phyloP scores from a whole-genome alignment of 1,284 basidiomycete species.

The Vanrija sp. region DNA sequence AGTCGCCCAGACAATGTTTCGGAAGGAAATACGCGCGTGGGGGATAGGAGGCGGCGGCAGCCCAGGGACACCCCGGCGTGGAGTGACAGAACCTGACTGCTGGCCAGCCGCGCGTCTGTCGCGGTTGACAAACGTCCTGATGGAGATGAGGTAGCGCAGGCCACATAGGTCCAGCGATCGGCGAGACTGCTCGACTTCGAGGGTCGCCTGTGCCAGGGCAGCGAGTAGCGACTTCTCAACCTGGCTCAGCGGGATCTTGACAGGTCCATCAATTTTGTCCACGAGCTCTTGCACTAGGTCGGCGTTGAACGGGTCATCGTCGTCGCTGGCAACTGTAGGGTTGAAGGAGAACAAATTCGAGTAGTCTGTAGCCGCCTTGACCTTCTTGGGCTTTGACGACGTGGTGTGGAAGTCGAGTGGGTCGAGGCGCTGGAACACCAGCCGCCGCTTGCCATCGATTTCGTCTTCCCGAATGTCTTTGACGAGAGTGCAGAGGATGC shows the following conservation, averaged over 20 bases:
- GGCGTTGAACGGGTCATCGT: constrained; percentile 63
- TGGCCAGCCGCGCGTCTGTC: constrained; percentile 16
- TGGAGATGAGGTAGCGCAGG: constrained; percentile 80
- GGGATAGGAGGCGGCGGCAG: background rate
- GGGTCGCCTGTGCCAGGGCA: constrained; percentile 74
- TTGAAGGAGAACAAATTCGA: constrained; percentile 32
- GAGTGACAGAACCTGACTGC: too few relatives aligned
- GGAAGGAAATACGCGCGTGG: constrained; percentile 54
- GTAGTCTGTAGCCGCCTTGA: constrained; percentile 10
- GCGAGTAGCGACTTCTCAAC: constrained; percentile 75
- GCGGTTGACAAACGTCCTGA: constrained; percentile 56
- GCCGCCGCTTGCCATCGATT: constrained; percentile 27
- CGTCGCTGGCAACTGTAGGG: constrained; percentile 27
- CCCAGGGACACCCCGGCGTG: too few relatives aligned
- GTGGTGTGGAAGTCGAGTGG: constrained; percentile 32
- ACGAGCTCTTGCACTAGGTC: constrained; percentile 61
- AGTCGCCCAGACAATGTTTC: constrained; percentile 93
- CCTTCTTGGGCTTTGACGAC: background rate
- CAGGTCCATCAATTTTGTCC: constrained; percentile 59
- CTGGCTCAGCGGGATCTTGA: constrained; percentile 65
- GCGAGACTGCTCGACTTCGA: constrained; percentile 84
- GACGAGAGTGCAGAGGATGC: constrained; percentile 66
- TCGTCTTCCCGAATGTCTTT: constrained; percentile 42
- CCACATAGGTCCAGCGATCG: constrained; percentile 84
- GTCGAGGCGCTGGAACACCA: constrained; percentile 34